Conservation (phyloP, 2,329 filamentous ascomycete species). For the Mariannaea sp. region DNA sequence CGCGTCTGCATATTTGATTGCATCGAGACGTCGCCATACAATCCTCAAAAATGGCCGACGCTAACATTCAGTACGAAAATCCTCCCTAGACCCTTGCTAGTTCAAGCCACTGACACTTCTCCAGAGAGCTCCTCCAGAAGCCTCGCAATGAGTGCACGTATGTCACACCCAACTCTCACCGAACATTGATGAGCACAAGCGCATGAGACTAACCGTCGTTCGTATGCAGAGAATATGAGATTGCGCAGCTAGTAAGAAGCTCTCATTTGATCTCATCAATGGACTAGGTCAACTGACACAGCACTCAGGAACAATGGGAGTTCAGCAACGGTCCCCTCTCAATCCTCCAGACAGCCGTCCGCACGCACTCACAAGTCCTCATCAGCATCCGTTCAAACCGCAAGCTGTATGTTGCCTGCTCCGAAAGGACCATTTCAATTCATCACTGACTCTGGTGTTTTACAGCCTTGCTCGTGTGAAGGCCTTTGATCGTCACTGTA, state of each 20-base stretch:
- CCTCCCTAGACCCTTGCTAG: background rate
- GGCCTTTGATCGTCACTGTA: slow-evolving; percentile 98
- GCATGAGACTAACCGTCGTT: slow-evolving; percentile 9
- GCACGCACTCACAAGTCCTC: slow-evolving; percentile 17
- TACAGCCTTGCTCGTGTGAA: slow-evolving; percentile 82
- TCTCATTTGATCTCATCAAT: background rate
- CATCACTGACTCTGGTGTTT: background rate
- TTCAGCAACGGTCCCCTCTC: slow-evolving; percentile 15
- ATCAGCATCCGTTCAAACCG: slow-evolving; percentile 19
- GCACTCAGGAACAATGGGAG: slow-evolving; percentile 13
- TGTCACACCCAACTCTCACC: slow-evolving; percentile 3
- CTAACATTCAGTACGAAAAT: slow-evolving; percentile 12
- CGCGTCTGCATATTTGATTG: slow-evolving; percentile 8
- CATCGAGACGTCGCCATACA: slow-evolving; percentile 13
- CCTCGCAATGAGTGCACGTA: slow-evolving; percentile 20
- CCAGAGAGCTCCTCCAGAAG: slow-evolving; percentile 18
- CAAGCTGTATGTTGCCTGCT: slow-evolving; percentile 7
- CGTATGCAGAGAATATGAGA: slow-evolving; percentile 10
- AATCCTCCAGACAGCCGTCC: slow-evolving; percentile 15
- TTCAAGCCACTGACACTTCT: background rate
- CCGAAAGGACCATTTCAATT: background rate
- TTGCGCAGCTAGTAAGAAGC: slow-evolving; percentile 14
- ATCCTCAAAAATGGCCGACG: slow-evolving; percentile 15
- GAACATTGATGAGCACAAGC: background rate
- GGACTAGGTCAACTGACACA: background rate